phyloP scores from a whole-genome alignment of 345 rosid species.

The Eucalyptus erythrocorys region DNA sequence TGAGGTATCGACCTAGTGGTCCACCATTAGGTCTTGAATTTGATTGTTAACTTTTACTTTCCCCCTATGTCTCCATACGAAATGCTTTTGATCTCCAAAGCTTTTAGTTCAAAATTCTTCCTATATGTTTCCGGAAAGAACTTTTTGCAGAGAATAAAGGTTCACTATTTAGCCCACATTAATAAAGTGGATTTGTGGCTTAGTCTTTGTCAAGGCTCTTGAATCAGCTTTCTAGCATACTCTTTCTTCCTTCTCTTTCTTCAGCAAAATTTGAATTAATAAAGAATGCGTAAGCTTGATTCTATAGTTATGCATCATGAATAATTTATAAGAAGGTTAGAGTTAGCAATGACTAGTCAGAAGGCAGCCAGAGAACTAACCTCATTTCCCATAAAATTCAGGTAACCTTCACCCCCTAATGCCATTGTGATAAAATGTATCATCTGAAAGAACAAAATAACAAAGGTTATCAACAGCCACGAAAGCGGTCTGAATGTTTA shows the following conservation, averaged over 20 bases:
- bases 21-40: neutral
- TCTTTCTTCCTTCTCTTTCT: neutral
- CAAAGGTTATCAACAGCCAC: neutral
- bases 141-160: neutral
- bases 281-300: neutral
- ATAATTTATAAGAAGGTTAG: neutral
- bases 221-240: neutral
- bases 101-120: neutral
- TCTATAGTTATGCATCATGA: neutral
- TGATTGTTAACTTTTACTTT: neutral
- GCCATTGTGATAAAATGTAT: conserved; percentile 72
- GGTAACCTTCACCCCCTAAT: conserved; percentile 77
- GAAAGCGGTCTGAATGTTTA: neutral
- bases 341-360: neutral
- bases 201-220: neutral
- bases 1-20: neutral
- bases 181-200: neutral
- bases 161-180: neutral
- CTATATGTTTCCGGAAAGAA: neutral
- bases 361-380: conserved; percentile 12
- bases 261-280: neutral
- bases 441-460: conserved; percentile 22
- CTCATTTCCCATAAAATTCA: conserved; percentile 87
- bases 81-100: neutral
- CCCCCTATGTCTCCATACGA: neutral